A percentile compares a stretch with the other conserved stretches of the same genome.
phyloP scores from a whole-genome alignment of 2,329 filamentous ascomycete genomes.

The Hypocrella siamensis region DNA sequence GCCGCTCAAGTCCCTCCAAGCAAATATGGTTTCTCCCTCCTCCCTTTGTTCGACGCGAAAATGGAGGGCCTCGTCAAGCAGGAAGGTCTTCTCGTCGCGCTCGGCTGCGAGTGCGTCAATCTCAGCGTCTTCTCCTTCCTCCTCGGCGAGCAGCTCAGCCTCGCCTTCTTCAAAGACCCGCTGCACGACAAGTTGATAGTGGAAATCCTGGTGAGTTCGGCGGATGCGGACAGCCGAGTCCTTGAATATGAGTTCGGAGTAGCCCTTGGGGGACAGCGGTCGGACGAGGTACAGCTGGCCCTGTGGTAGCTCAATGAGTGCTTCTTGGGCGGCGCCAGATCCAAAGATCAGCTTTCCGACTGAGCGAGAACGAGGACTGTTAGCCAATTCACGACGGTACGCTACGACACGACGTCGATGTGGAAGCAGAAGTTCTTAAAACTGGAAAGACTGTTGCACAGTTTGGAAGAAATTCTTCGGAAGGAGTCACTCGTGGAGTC shows the following conservation, averaged over 20 bases:
- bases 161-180: constrained; percentile 96
- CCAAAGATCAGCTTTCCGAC: constrained; percentile 92
- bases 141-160: constrained; percentile 77
- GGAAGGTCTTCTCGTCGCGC: constrained; percentile 92
- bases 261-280: constrained; percentile 88
- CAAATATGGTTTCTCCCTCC: constrained; percentile 70
- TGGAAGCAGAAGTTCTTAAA: too few species aligned
- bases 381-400: neutral
- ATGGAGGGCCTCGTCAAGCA: constrained; percentile 83
- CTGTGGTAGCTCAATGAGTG: constrained; percentile 84
- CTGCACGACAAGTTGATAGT: constrained; percentile 94
- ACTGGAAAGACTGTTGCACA: too few species aligned
- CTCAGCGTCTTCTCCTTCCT: constrained; percentile 69
- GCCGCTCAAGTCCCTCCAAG: constrained; percentile 89
- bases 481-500: too few species aligned
- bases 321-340: constrained; percentile 70
- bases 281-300: constrained; percentile 96
- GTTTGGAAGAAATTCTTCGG: too few species aligned
- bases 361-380: constrained; percentile 16
- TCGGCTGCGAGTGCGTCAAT: constrained; percentile 60
- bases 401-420: too few species aligned
- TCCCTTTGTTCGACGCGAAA: constrained; percentile 74
- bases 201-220: constrained; percentile 83
- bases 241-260: constrained; percentile 97
- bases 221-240: constrained; percentile 88